A percentile compares a stretch with the other conserved stretches of the same genome.
Conservation (phyloP, 495 filamentous ascomycete genomes). For the Penicillium malachiteum region DNA sequence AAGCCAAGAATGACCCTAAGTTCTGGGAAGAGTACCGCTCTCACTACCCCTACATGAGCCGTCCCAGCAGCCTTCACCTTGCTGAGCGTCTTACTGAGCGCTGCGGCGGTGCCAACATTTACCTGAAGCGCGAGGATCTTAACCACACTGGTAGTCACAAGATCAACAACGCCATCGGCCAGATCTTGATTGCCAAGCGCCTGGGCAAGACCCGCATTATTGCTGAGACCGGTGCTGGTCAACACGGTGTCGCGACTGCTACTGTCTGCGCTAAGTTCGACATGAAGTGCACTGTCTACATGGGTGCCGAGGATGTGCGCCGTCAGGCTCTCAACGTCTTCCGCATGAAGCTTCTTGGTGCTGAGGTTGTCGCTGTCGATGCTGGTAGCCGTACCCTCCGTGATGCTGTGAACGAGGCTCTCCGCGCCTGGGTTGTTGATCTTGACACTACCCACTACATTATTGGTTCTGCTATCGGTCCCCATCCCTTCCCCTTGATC, state of each 20-base stretch:
- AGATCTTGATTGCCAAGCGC: conserved; percentile 76
- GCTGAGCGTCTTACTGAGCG: conserved; percentile 70
- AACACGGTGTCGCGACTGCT: conserved; percentile 92
- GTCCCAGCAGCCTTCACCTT: conserved; percentile 85
- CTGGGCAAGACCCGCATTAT: conserved; percentile 92
- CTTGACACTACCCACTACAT: conserved; percentile 90
- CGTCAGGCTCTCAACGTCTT: conserved; percentile 93
- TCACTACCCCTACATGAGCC: conserved; percentile 97
- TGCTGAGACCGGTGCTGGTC: conserved; percentile 90
- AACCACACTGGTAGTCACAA: conserved; percentile 86
- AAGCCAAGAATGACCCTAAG: conserved; percentile 75
- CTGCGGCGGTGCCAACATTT: conserved; percentile 88
- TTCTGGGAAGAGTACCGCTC: conserved; percentile 98
- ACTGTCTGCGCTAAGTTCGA: conserved; percentile 93
- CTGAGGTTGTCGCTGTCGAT: conserved; percentile 81
- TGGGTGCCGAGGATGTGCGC: conserved; percentile 93
- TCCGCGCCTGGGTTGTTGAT: conserved; percentile 81
- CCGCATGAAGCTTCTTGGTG: conserved; percentile 87
- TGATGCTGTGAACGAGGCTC: conserved; percentile 90
- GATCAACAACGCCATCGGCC: conserved; percentile 93
- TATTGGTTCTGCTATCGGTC: conserved; percentile 90
- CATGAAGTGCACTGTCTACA: conserved; percentile 92
- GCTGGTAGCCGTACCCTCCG: conserved; percentile 78
- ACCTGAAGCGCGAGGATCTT: conserved; percentile 91
- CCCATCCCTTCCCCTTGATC: conserved; percentile 93